Evolutionary conservation across 1,284 basidiomycete genomes (phyloP).

Genomic region (Somion occarium): DNA sequence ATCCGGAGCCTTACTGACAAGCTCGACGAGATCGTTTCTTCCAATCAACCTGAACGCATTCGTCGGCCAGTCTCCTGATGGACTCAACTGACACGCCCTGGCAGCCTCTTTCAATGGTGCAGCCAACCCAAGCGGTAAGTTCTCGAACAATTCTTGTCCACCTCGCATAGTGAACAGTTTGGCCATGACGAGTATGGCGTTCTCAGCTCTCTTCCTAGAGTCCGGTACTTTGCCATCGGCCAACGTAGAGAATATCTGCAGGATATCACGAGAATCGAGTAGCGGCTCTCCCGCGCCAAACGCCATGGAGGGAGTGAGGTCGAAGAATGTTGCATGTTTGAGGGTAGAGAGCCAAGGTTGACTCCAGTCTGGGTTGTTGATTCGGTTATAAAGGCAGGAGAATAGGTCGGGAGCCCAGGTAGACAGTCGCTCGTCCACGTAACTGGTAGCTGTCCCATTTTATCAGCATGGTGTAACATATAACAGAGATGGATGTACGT

Average conservation of each 20-base stretch:
- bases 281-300: slow-evolving; percentile 59
- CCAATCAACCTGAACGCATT: slow-evolving; percentile 75
- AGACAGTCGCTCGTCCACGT: slow-evolving; percentile 61
- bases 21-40: slow-evolving; percentile 74
- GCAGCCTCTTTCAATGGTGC: slow-evolving; percentile 82
- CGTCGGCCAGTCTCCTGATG: slow-evolving; percentile 68
- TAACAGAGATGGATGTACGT: neutral
- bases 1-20: slow-evolving; percentile 39
- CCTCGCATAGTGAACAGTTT: slow-evolving; percentile 31
- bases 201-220: slow-evolving; percentile 58
- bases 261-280: slow-evolving; percentile 43
- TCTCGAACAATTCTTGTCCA: slow-evolving; percentile 42
- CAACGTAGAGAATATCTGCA: slow-evolving; percentile 49
- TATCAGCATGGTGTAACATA: neutral
- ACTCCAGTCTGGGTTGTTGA: slow-evolving; percentile 64
- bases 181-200: slow-evolving; percentile 61
- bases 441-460: slow-evolving; percentile 34
- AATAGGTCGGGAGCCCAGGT: slow-evolving; percentile 67
- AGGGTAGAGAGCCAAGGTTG: slow-evolving; percentile 48
- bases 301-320: slow-evolving; percentile 50
- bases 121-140: slow-evolving; percentile 70
- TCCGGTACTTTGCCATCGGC: slow-evolving; percentile 46
- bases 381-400: slow-evolving; percentile 56
- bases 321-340: slow-evolving; percentile 45
- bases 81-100: slow-evolving; percentile 74